Base-by-base conservation (phyloP, 768 basidiomycete species). In the Hypholoma sublateritium region DNA sequence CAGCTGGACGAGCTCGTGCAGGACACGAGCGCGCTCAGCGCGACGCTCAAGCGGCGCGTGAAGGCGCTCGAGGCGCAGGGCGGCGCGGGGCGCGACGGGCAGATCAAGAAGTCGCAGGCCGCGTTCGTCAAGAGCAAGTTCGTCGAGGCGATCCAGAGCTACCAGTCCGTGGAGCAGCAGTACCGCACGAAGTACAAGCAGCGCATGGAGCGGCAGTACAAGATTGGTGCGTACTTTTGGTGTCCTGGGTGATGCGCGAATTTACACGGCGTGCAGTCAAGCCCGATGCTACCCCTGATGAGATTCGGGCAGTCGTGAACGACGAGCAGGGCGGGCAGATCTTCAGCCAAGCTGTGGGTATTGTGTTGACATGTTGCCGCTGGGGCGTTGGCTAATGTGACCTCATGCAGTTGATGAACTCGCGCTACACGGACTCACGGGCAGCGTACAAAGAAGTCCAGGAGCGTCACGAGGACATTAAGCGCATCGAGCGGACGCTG, bases 371-470 rank as follows among this genome's bases (percentile, higher is more conserved):
- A 12, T 35, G 42, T 1, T 21, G 22, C 51, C 25, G 24, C 45
- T 41, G 43, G 35, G 45, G 16, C 28, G n/a, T 37, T 46, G 13
- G 53, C 59, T 59, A n/a, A 66, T 49, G 34, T 21, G 37, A 22
- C 11, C 49, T 19, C 32, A 4, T 58, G 9, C 61, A 95, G 91
- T 80, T 97, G 61, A 80, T 95, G 78, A 91, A 84, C 74, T 92
- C 93, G 72, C 89, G 92, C n/a, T 91, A 89, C 64, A 94, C 89
- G 51, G 88, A 90, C 67, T 93, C 95, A 45, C 81, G 89, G 53
- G 89, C 89, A 9, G 95, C 95, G 3, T 97, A 95, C 72, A 85
- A 88, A 50, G 96, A 99, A 69, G 96, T 98, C n/a, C 96, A 98
- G 75, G 91, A 89, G 65, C 88, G 96, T 58, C 95, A 98, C 67